Base-by-base conservation (phyloP, 805 yeast genomes). In the Brettanomyces naardenensis region DNA sequence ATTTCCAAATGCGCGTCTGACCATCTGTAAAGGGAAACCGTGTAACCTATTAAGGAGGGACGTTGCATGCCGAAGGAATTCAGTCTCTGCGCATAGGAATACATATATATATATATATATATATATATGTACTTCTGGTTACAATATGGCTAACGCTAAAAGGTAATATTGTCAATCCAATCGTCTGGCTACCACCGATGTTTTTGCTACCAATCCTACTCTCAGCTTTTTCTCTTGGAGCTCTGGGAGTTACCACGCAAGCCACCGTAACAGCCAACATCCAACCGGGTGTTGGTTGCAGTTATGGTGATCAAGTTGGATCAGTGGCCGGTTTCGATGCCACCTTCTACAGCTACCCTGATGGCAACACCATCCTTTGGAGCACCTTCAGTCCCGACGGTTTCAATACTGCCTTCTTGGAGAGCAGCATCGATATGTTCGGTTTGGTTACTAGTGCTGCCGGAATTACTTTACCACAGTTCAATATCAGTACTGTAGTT, bases 271-370 rank as follows among this genome's bases (percentile, higher is more conserved):
- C 30, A 7, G 3, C 32, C 10, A 30, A 2, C 20, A 30, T 17
- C 7, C 11, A n/a, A 6, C 20, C 20, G 19, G 34, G 18, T 19
- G 34, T 13, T 21, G 38, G 34, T 21, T 36, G 38, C 21, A 7
- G 15, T 5, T 36, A 23, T 5, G 38, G 38, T 14, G 14, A 14
- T 4, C 18, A 29, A 17, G 38, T 29, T 21, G n/a, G 14, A n/a
- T 7, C 27, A 9, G 5, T 22, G 5, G 28, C n/a, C 11, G 40
- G 40, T 5, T 31, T 37, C 26, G 26, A 13, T n/a, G 36, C 31
- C 5, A 37, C 14, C n/a, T 3, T 31, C 19, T 37, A 37, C 21
- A 6, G 18, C 3, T 37, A 37, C 28, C 36, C 40, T 13, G 7
- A 14, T 21, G 4, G 29, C 4, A 22, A 31, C 15, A 20, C 5